Evolutionary conservation across 2,329 filamentous ascomycete species (phyloP), one percentile per base, ranked within the genome.

Genomic region (Acrocalymma vagum): DNA sequence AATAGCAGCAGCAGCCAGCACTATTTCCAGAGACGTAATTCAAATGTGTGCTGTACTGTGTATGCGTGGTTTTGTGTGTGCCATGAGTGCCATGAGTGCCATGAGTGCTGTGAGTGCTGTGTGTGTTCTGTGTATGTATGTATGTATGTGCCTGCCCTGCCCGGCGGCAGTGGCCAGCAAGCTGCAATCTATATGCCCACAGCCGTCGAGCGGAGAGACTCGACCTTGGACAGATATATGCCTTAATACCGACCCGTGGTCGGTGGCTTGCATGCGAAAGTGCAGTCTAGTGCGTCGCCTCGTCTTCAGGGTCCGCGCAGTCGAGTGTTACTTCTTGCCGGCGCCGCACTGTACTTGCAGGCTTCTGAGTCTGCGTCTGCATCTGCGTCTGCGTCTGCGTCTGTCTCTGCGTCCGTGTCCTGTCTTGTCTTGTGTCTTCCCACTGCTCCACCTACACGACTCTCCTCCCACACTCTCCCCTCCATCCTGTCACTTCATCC

Each of bases 191-290:
- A 45, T 45, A 37, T 35, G 32, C 31, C 17, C 25, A 26, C 28
- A 31, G 31, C 38, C 37, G 37, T 36, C 30, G 29, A 17, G 36
- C 29, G 34, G 29, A 44, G 45, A 34, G 35, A 41, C 32, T 44
- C 45, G 45, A 45, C 18, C 36, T 45, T 33, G n/a, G n/a, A n/a
- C n/a, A n/a, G n/a, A n/a, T n/a, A n/a, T n/a, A n/a, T n/a, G n/a
- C n/a, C n/a, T n/a, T n/a, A n/a, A n/a, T n/a, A n/a, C n/a, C n/a
- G n/a, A n/a, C n/a, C n/a, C n/a, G n/a, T n/a, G n/a, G n/a, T n/a
- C n/a, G n/a, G n/a, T n/a, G n/a, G n/a, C n/a, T n/a, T n/a, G n/a
- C n/a, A n/a, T n/a, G n/a, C n/a, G n/a, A n/a, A n/a, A n/a, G n/a
- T n/a, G n/a, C n/a, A n/a, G n/a, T n/a, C n/a, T n/a, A n/a, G n/a